Conservation (phyloP, 2,329 filamentous ascomycete genomes). For the Aspergillus sp. region DNA sequence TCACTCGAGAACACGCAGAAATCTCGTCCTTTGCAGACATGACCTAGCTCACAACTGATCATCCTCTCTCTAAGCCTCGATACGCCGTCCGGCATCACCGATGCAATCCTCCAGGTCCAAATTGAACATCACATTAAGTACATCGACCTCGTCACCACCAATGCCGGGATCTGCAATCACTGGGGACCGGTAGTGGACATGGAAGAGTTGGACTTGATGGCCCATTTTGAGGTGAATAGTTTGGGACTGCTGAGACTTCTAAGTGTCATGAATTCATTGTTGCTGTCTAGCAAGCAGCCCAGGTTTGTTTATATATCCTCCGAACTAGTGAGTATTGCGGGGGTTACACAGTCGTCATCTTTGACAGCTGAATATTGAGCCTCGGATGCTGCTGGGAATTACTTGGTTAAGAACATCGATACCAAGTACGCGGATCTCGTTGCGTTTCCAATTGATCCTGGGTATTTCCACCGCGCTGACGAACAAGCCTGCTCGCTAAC, state of each 20-base stretch:
- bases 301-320: constrained; percentile 35
- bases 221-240: constrained; percentile 40
- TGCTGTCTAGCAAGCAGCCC: constrained; percentile 12
- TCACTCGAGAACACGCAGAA: neutral
- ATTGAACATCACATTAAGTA: constrained; percentile 4
- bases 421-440: constrained; percentile 16
- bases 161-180: constrained; percentile 39
- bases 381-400: constrained; percentile 19
- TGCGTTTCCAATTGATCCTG: constrained; percentile 24
- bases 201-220: constrained; percentile 30
- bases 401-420: constrained; percentile 14
- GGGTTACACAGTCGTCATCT: constrained; percentile 15
- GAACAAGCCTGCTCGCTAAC: neutral
- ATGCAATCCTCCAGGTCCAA: neutral
- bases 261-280: constrained; percentile 31
- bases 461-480: constrained; percentile 29
- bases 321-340: constrained; percentile 28
- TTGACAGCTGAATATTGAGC: constrained; percentile 15
- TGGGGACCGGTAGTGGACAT: constrained; percentile 27
- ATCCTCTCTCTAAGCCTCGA: neutral
- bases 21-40: neutral
- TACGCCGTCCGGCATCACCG: neutral
- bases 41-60: constrained; percentile 1
- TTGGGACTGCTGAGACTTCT: constrained; percentile 23
- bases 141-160: constrained; percentile 27